Conservation (phyloP, 305 asterid species). For the Andrographis paniculata region DNA sequence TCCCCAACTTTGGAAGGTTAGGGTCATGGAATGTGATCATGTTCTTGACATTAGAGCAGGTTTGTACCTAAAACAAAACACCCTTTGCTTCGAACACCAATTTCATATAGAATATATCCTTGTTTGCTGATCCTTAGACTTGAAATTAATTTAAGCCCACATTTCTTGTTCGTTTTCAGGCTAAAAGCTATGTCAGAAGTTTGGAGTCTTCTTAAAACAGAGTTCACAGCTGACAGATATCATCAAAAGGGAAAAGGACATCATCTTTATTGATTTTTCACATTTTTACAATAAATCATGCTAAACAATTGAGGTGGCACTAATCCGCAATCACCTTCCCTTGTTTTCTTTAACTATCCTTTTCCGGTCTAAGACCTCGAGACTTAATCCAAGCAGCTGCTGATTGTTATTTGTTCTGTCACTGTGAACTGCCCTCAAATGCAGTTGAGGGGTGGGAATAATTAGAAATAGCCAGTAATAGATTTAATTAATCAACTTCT, state of each 20-base stretch:
- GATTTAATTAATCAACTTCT: no score
- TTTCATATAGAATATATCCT: neutral
- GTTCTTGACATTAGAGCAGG: slow-evolving; percentile 97
- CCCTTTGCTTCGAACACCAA: neutral
- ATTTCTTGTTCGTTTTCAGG: slow-evolving; percentile 36
- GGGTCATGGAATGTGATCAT: slow-evolving; percentile 95
- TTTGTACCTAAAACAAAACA: slow-evolving; percentile 15
- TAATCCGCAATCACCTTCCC: no score
- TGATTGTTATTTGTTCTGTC: no score
- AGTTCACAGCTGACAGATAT: slow-evolving; percentile 14
- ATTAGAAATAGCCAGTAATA: no score
- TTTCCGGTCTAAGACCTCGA: no score
- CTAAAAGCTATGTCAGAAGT: slow-evolving; percentile 57
- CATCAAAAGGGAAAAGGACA: slow-evolving; percentile 15
- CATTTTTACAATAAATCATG: slow-evolving; percentile 13
- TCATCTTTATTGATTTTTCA: slow-evolving; percentile 9
- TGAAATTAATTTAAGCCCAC: slow-evolving; percentile 1
- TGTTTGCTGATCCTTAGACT: neutral
- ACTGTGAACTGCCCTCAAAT: no score
- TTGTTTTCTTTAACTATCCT: no score
- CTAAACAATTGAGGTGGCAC: no score
- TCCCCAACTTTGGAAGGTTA: slow-evolving; percentile 91
- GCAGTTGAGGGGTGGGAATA: no score
- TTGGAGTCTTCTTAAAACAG: slow-evolving; percentile 48
- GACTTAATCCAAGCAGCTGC: no score